Conservation (phyloP, 345 rosid species). For the Lepidium africanum region DNA sequence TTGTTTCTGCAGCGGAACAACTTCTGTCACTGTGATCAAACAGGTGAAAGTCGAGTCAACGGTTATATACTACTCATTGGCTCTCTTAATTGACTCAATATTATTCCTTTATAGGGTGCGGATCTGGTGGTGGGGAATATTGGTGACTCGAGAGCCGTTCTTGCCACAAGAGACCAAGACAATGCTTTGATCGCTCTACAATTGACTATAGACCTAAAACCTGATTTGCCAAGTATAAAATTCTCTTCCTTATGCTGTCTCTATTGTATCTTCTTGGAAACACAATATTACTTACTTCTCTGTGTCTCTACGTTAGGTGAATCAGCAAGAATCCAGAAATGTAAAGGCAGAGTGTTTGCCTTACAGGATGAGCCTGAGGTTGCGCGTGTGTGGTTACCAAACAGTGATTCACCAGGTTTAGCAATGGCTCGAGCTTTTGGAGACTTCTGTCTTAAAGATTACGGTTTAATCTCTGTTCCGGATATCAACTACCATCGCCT, state of each 20-base stretch:
- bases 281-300: not conserved
- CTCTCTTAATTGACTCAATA: not conserved
- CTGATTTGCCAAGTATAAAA: slow-evolving; percentile 78
- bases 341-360: slow-evolving; percentile 92
- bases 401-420: slow-evolving; percentile 87
- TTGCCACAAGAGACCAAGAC: slow-evolving; percentile 64
- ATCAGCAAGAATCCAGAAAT: slow-evolving; percentile 84
- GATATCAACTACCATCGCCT: slow-evolving; percentile 66
- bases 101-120: slow-evolving; percentile 46
- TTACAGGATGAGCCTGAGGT: slow-evolving; percentile 97
- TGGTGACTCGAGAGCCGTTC: slow-evolving; percentile 90
- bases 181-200: slow-evolving; percentile 59
- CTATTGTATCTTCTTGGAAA: not conserved
- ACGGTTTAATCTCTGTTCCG: slow-evolving; percentile 83
- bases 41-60: slow-evolving; percentile 39
- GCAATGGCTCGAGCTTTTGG: slow-evolving; percentile 99
- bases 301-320: slow-evolving; percentile 42
- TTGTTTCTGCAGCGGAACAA: slow-evolving; percentile 95
- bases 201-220: slow-evolving; percentile 90
- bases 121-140: slow-evolving; percentile 73
- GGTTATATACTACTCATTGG: not conserved
- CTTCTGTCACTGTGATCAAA: slow-evolving; percentile 81
- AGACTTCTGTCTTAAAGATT: slow-evolving; percentile 93
- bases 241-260: slow-evolving; percentile 23
- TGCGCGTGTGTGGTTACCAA: slow-evolving; percentile 92